phyloP scores from a whole-genome alignment of 176 grass and related monocot species.

The Oryza glaberrima region DNA sequence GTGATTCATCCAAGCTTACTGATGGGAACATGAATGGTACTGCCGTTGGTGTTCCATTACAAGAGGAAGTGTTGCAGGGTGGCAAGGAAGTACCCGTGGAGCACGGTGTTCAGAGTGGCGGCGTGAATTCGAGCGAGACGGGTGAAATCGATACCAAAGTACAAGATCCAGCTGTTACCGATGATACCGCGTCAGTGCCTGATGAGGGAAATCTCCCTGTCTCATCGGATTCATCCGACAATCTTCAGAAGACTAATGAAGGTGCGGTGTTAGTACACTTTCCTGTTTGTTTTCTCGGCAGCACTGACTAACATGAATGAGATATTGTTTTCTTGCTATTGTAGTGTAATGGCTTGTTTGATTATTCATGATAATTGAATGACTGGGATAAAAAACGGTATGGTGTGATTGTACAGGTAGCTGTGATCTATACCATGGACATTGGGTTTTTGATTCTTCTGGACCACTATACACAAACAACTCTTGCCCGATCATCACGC shows the following conservation, averaged over 20 bases:
- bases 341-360: slow-evolving; percentile 16
- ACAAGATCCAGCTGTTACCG: slow-evolving; percentile 12
- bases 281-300: slow-evolving; percentile 4
- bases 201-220: neutral
- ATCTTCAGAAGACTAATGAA: slow-evolving; percentile 29
- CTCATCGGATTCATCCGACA: neutral
- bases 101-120: slow-evolving; percentile 30
- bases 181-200: neutral
- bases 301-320: neutral
- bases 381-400: neutral
- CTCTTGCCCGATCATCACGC: slow-evolving; percentile 87
- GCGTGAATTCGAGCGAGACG: slow-evolving; percentile 28
- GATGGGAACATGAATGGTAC: slow-evolving; percentile 16
- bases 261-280: slow-evolving; percentile 31
- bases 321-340: slow-evolving; percentile 11
- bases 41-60: neutral
- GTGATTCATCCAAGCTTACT: slow-evolving; percentile 24
- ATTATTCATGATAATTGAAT: slow-evolving; percentile 21
- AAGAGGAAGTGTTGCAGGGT: slow-evolving; percentile 21
- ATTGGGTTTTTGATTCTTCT: slow-evolving; percentile 72
- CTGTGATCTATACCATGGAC: slow-evolving; percentile 78
- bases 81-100: slow-evolving; percentile 26
- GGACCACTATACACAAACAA: slow-evolving; percentile 87
- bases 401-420: slow-evolving; percentile 48
- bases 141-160: slow-evolving; percentile 19